Percentiles rank a stretch among this genome's conserved stretches.
Conservation (phyloP, 495 filamentous ascomycete genomes). For the Xylaria intraflava region DNA sequence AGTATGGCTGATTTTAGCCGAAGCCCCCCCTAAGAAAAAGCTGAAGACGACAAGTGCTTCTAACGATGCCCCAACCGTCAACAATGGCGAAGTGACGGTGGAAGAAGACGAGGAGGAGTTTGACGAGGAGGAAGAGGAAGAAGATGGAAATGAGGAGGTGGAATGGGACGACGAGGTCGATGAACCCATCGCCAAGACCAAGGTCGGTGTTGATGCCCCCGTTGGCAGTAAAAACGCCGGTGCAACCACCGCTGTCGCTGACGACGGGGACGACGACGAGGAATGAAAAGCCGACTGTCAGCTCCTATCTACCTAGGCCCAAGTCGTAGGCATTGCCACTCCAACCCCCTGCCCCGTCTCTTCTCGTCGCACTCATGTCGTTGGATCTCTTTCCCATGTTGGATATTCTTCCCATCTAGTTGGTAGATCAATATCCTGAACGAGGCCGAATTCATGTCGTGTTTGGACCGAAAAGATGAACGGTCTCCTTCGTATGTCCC, state of each 20-base stretch:
- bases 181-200: conserved; percentile 26
- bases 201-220: conserved; percentile 19
- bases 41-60: conserved; percentile 33
- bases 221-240: conserved; percentile 31
- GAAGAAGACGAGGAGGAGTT: conserved; percentile 12
- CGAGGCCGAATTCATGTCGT: background rate
- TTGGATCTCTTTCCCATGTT: background rate
- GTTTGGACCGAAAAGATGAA: background rate
- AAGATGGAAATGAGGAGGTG: conserved; percentile 26
- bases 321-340: background rate
- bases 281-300: conserved; percentile 18
- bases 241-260: conserved; percentile 14
- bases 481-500: background rate
- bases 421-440: background rate
- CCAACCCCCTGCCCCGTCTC: background rate
- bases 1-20: conserved; percentile 12
- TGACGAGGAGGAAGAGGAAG: conserved; percentile 26
- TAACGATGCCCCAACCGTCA: conserved; percentile 21
- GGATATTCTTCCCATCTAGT: background rate
- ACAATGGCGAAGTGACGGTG: conserved; percentile 25
- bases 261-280: conserved; percentile 28
- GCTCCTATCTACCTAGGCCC: background rate
- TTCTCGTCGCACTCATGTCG: background rate
- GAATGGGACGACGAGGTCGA: conserved; percentile 26
- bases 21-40: conserved; percentile 46